Evolutionary conservation across 345 rosid genomes (phyloP).

Genomic region (Citrus maxima): DNA sequence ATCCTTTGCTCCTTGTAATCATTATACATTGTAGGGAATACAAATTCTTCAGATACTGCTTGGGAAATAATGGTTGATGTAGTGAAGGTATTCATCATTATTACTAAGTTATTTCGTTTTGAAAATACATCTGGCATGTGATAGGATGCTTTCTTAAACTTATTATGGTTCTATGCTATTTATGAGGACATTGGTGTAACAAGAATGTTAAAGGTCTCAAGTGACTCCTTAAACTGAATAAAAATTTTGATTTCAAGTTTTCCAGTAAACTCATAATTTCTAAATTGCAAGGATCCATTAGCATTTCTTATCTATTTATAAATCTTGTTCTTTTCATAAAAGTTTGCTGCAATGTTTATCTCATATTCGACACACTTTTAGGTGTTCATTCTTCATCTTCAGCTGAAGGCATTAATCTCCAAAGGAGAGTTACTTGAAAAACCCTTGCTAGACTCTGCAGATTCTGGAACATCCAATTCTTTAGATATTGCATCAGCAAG

Average conservation of each 20-base stretch:
- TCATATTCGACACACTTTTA: conserved; percentile 19
- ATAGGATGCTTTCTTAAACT: not conserved
- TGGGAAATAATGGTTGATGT: conserved; percentile 67
- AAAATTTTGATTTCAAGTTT: not conserved
- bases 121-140: not conserved
- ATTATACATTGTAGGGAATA: conserved; percentile 30
- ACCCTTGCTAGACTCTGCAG: conserved; percentile 24
- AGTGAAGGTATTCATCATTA: conserved; percentile 44
- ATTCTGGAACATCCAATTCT: conserved; percentile 32
- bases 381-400: conserved; percentile 59
- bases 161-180: not conserved
- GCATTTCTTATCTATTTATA: not conserved
- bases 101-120: not conserved
- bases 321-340: not conserved
- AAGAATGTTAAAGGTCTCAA: conserved; percentile 2
- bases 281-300: not conserved
- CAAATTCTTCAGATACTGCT: conserved; percentile 22
- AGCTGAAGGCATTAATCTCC: conserved; percentile 44
- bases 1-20: not conserved
- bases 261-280: not conserved
- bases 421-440: conserved; percentile 40
- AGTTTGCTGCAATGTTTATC: not conserved
- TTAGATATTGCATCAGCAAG: conserved; percentile 50
- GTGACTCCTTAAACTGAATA: conserved; percentile 3
- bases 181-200: not conserved